Evolutionary conservation across 2,329 filamentous ascomycete species (phyloP), one percentile per base, ranked within the genome.

Genomic region (Clarireedia monteithiana): DNA sequence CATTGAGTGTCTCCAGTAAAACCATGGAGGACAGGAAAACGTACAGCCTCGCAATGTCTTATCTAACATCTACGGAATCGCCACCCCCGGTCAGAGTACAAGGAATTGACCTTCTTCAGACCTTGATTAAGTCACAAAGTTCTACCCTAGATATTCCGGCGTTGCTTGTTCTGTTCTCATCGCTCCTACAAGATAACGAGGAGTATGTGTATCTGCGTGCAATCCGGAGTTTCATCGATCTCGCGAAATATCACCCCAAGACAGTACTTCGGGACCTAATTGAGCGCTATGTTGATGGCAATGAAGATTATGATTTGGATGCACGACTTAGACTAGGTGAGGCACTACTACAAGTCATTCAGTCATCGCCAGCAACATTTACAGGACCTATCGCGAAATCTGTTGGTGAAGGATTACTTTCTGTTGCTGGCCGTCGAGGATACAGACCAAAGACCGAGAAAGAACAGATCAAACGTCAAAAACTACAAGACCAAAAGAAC

Each of bases 191-290:
- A 58, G 84, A 88, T 49, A 73, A 77, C 5, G 87, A 90, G 55
- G 85, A 88, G 55, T 91, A 85, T 65, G 83, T 89, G 58, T 86
- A 87, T 63, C 73, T 86, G 2, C 78, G 82, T n/a, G 80, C 83
- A 15, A 81, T 90, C 59, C 82, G 82, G 59, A 76, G 85, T 1
- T 81, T 88, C 57, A 63, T 67, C 0, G 78, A 82, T 24, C 70
- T 91, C 10, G 79, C 84, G 0, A 71, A 76, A 59, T 77, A 74
- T 55, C 85, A 88, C 50, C 83, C 85, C 0, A 79, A 77, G 44
- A 79, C 84, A 0, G 83, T 84, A 0, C 72, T 80, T 3, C 76
- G 74, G 23, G 84, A 88, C 62, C 71, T 90, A 0, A 71, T 86
- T 0, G 84, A 88, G 24, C 78, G 82, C 44, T 90, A 89, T 61